Percentiles rank a stretch among this genome's conserved stretches.
Conservation (phyloP, 2,329 filamentous ascomycete genomes). For the Cladosporium phlei region DNA sequence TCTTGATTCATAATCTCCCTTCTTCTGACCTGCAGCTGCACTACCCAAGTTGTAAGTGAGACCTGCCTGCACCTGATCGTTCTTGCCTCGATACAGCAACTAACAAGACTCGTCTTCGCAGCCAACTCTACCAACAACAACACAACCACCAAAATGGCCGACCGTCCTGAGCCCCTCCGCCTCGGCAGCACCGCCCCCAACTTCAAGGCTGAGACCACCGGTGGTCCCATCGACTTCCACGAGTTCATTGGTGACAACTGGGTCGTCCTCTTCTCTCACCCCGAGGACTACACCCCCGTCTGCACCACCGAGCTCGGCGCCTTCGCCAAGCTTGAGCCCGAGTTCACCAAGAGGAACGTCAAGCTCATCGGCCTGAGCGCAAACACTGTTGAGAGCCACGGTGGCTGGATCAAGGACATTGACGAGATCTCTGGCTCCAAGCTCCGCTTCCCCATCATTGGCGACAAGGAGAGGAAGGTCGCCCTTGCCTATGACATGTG, state of each 20-base stretch:
- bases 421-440: slow-evolving; percentile 47
- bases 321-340: slow-evolving; percentile 59
- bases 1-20: not conserved
- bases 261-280: slow-evolving; percentile 68
- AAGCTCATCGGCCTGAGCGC: slow-evolving; percentile 57
- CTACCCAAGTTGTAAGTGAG: no score
- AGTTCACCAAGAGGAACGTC: slow-evolving; percentile 58
- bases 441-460: slow-evolving; percentile 50
- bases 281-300: slow-evolving; percentile 56
- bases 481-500: slow-evolving; percentile 50
- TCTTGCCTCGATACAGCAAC: not conserved
- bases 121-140: not conserved
- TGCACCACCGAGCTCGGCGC: slow-evolving; percentile 62
- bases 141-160: slow-evolving; percentile 17
- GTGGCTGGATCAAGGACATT: slow-evolving; percentile 51
- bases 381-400: slow-evolving; percentile 48
- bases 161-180: slow-evolving; percentile 47
- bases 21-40: not conserved
- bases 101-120: not conserved
- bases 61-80: no score
- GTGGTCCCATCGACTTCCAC: slow-evolving; percentile 65
- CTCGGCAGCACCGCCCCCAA: slow-evolving; percentile 63
- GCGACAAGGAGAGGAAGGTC: slow-evolving; percentile 50
- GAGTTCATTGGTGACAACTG: slow-evolving; percentile 66
- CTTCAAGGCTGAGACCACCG: slow-evolving; percentile 64